Evolutionary conservation across 495 filamentous ascomycete species (phyloP).

Genomic region (Trichoderma gamsii): DNA sequence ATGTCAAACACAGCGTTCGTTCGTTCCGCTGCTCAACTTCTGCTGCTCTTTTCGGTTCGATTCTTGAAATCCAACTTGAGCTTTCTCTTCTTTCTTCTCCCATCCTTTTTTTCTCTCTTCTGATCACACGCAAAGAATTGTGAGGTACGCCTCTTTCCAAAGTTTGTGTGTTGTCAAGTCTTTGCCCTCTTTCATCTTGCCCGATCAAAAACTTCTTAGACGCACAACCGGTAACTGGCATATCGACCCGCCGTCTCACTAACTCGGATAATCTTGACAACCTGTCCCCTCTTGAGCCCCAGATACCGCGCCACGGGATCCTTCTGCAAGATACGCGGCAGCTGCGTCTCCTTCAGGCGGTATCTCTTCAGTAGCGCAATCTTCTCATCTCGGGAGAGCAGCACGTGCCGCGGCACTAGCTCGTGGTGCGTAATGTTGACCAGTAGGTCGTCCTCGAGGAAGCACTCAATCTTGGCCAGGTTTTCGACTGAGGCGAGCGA

Average conservation of each 20-base stretch:
- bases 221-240: constrained; percentile 61
- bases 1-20: background rate
- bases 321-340: constrained; percentile 82
- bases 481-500: constrained; percentile 63
- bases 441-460: constrained; percentile 89
- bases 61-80: background rate
- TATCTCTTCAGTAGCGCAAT: constrained; percentile 74
- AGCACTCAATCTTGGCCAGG: constrained; percentile 79
- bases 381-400: constrained; percentile 89
- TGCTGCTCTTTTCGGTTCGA: background rate
- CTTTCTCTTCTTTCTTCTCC: background rate
- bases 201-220: constrained; percentile 28
- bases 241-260: constrained; percentile 73
- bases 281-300: constrained; percentile 85
- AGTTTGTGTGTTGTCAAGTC: background rate
- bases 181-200: background rate
- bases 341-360: constrained; percentile 91
- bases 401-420: constrained; percentile 87
- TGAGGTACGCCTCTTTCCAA: background rate
- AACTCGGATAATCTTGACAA: constrained; percentile 94
- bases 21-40: background rate
- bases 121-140: background rate
- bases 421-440: constrained; percentile 99
- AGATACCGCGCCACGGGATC: constrained; percentile 92
- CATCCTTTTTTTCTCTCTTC: background rate